Percentiles rank a stretch among this genome's conserved stretches.
Conservation (phyloP, 148 eudicot genomes). For the Heliamphora exappendiculata region DNA sequence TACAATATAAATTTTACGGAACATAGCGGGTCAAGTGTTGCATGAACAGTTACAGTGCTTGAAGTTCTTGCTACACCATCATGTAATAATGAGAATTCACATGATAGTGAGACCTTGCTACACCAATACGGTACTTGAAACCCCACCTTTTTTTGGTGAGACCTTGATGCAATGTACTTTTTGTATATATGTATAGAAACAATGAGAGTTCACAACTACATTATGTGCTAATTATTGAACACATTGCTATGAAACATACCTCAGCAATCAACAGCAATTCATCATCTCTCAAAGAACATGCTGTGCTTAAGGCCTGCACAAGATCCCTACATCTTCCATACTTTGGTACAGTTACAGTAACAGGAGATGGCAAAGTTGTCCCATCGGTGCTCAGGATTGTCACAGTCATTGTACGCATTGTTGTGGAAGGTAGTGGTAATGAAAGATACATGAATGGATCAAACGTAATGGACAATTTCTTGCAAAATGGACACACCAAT, state of each 20-base stretch:
- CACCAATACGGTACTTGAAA: not conserved
- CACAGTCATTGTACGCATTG: conserved; percentile 66
- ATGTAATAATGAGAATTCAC: not conserved
- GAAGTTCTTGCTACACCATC: not conserved
- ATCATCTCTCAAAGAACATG: conserved; percentile 49
- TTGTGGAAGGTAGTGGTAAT: conserved; percentile 68
- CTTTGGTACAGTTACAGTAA: conserved; percentile 63
- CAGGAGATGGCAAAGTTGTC: conserved; percentile 32
- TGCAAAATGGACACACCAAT: conserved; percentile 70
- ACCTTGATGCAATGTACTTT: not conserved
- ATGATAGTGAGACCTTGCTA: too few species aligned
- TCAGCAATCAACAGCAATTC: conserved; percentile 67
- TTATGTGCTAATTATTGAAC: not conserved
- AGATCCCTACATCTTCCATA: conserved; percentile 68
- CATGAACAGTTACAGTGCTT: not conserved
- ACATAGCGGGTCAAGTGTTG: not conserved
- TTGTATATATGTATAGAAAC: not conserved
- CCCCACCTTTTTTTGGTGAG: not conserved
- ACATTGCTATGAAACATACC: conserved; percentile 35
- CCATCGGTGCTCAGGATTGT: conserved; percentile 67
- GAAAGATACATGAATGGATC: conserved; percentile 84
- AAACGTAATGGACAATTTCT: conserved; percentile 61
- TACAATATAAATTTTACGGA: not conserved
- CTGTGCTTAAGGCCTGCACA: conserved; percentile 49
- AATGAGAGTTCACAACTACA: not conserved